Evolutionary conservation across 495 filamentous ascomycete genomes (phyloP), one percentile per base, ranked within the genome.

Genomic region (Bacidia gigantensis): DNA sequence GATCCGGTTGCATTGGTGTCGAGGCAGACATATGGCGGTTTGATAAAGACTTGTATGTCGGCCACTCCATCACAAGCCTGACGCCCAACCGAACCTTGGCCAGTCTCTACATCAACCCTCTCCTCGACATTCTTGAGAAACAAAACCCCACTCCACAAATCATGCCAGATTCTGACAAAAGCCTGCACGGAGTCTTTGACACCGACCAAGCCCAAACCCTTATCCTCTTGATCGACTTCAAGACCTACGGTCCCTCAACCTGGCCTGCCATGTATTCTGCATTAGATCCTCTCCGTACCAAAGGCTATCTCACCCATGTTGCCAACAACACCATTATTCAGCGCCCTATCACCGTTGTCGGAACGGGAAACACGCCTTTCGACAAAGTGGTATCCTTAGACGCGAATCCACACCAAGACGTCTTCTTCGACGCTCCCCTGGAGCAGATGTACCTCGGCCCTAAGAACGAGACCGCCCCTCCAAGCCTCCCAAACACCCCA

Each of bases 1-100:
- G 75, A 56, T 79, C 75, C 39, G 86, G 89, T 20, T 82, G 78
- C 56, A 76, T 77, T 20, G 74, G 77, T 2, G 79, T 87, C 18
- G 89, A 96, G 67, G 87, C 87, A 1, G 89, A 96, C 64, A 81
- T 96, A 20, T 96, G 87, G 87, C 74, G 87, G 18, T 80, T 81
- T 53, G 75, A 83, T 39, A 70, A 76, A 12, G 82, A 85, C 3
- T 69, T 86, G 1, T 82, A 69, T 57, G 74, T 82, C n/a, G 77
- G 76, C 3, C 79, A 82, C 52, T 69, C 70, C 47, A 62, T 72
- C 52, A 71, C 70, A 11, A 68, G 71, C 26, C 58, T 79, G 42
- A 72, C 68, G 1, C 60, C 61, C 18, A 67, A 74, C 48, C 71
- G 73, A 14, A 81, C 78, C 0, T 62, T 82, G 0, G 64, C 71